Base-by-base conservation (phyloP, 305 asterid species). In the Petunia hybrid region DNA sequence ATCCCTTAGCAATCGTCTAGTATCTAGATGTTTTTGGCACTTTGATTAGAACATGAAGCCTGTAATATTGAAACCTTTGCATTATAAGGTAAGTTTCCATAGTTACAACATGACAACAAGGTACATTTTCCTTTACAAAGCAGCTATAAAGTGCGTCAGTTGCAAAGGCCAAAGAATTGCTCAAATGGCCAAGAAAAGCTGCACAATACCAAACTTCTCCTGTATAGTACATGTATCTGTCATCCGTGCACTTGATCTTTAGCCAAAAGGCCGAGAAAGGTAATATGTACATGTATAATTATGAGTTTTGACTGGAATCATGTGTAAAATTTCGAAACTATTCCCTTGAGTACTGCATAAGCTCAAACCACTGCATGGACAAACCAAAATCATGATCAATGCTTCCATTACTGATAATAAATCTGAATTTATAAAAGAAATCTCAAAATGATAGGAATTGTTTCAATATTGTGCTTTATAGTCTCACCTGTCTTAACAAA, bases 191-290 rank as follows among this genome's bases (percentile, higher is more conserved):
- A 45, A 22, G 76, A 43, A 69, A 69, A 45, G 41, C 41, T 4
- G 39, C 8, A 45, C 14, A 3, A 41, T 71, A 48, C 62, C 6
- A 39, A 71, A 31, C 35, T 71, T 35, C 62, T 71, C 62, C 62
- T 46, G 22, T 45, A 70, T 46, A 22, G 31, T 22, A 46, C 22
- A 46, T 70, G 60, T 10, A 36, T 48, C 62, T 46, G 31, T 22
- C 31, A 35, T 46, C 31, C 35, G 45, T 93, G 92, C 97, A 93
- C 97, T 95, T 89, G 95, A 95, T 92, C 94, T 91, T 22, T 90
- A 89, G 97, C 95, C 97, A 90, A 95, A 92, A 92, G 97, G 97
- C 95, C 95, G 93, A 95, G 97, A 91, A 93, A 92, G 97, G 31
- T 22, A 91, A 92, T 71, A 35, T 71, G 78, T 73, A 73, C 78